Base-by-base conservation (phyloP, 495 filamentous ascomycete species). In the Hypoxylon intermedium region DNA sequence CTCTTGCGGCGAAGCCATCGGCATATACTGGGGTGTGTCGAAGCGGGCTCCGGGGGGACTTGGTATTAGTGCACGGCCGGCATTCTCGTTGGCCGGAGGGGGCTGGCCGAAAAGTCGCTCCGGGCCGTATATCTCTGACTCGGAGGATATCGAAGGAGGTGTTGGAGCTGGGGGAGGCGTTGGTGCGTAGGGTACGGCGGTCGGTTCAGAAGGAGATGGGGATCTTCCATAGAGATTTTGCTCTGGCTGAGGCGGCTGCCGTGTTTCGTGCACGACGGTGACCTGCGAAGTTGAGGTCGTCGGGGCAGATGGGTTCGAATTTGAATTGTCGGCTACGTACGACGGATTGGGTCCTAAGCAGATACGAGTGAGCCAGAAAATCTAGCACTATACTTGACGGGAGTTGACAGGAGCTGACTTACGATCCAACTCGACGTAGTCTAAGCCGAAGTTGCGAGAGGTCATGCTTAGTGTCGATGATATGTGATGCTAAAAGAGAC, bases 91-190 rank as follows among this genome's bases (percentile, higher is more conserved):
- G 11, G 34, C 20, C 5, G 26, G 16, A 9, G 46, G 9, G 9
- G 58, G 68, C 24, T 68, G 59, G 3, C 62, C 69, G 58, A 65
- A 71, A 18, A 70, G 66, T 31, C 71, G 65, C 21, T 73, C 72
- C 5, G 69, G 67, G 2, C 70, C 72, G 60, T 75, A 71, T 11
- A 71, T 44, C 49, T 76, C 73, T 40, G 69, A 61, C 26, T 74
- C 67, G 20, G 76, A 75, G 6, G 63, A 49, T 4, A 67, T 43
- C 13, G 75, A 69, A 7, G 67, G 67, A 23, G 72, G 70, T 16
- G 62, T 60, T 15, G 68, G 66, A 21, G 65, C 65, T 50, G 51
- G 51, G 2, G 68, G 66, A 48, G 68, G 65, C 15, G 71, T 69
- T 6, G 72, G 74, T 6, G 73, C 70, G 49, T 66, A 65, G 5